Evolutionary conservation across 2,329 filamentous ascomycete genomes (phyloP).

Genomic region (Zymoseptoria pseudotritici): DNA sequence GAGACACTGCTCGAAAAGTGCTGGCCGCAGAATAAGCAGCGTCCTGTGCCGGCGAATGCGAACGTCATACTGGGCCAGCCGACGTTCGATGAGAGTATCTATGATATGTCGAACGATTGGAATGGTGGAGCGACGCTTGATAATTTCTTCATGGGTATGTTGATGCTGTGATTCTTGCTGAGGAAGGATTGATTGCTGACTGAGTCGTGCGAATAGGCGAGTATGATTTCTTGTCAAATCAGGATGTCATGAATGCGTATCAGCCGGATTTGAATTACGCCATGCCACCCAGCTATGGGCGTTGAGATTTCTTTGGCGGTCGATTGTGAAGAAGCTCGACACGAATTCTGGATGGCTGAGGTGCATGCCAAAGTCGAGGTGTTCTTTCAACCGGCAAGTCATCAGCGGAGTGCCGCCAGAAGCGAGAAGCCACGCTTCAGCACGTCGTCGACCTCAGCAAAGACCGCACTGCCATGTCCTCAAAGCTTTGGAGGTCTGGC

Average conservation of each 20-base stretch:
- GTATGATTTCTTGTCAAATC: conserved; percentile 25
- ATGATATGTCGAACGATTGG: conserved; percentile 21
- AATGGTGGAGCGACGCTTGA: conserved; percentile 18
- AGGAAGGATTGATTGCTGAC: neutral
- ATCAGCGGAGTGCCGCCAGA: neutral
- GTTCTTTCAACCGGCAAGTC: no score
- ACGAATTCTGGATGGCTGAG: no score
- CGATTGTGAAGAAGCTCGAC: neutral
- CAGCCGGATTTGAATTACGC: conserved; percentile 19
- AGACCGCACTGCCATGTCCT: conserved; percentile 11
- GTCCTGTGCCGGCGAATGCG: conserved; percentile 21
- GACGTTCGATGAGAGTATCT: conserved; percentile 23
- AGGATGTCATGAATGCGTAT: conserved; percentile 19
- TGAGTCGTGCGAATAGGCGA: conserved; percentile 5
- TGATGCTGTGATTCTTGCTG: neutral
- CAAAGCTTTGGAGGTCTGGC: conserved; percentile 11
- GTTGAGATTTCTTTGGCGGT: neutral
- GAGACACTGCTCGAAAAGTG: conserved; percentile 22
- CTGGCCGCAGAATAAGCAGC: conserved; percentile 8
- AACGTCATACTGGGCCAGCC: conserved; percentile 24
- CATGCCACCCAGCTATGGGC: conserved; percentile 13
- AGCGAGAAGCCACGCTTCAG: neutral
- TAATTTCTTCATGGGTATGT: conserved; percentile 24
- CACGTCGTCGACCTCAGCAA: neutral
- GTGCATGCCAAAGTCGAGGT: no score